These are phyloP conservation scores for Aethionema arabicum DNA, from an alignment of 345 rosid species.

Conservation along the genomic window DNA sequence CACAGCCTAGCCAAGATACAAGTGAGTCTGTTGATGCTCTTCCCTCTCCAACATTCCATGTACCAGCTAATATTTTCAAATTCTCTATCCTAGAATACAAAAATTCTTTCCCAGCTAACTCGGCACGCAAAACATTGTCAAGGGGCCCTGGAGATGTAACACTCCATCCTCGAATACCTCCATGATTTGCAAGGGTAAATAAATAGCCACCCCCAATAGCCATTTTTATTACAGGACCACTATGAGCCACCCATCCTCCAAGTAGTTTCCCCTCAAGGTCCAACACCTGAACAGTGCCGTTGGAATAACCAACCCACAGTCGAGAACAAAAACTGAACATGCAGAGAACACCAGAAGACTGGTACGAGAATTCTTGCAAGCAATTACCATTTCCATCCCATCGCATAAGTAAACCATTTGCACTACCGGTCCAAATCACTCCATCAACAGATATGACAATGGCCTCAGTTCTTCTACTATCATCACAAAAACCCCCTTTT, in stretches of 20 bases:
- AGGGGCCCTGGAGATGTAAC: constrained; percentile 70
- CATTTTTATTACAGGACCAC: constrained; percentile 64
- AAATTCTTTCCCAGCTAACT: constrained; percentile 61
- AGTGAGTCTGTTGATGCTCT: constrained; percentile 64
- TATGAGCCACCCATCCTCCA: constrained; percentile 76
- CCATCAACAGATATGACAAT: constrained; percentile 60
- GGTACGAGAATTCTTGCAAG: constrained; percentile 58
- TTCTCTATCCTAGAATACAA: constrained; percentile 58
- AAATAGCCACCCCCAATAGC: constrained; percentile 65
- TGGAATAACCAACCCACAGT: constrained; percentile 67
- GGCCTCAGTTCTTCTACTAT: constrained; percentile 76
- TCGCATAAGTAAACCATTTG: constrained; percentile 70
- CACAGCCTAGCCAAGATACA: constrained; percentile 67
- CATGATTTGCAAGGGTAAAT: constrained; percentile 70
- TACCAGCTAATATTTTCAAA: constrained; percentile 57
- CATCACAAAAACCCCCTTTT: constrained; percentile 84
- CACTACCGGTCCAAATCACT: constrained; percentile 78
- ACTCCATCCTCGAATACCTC: constrained; percentile 87
- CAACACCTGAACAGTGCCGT: constrained; percentile 59
- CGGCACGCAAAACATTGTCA: constrained; percentile 56
- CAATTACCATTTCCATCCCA: constrained; percentile 93
- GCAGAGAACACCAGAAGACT: constrained; percentile 57
- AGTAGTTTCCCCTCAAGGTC: constrained; percentile 71
- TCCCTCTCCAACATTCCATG: constrained; percentile 90
- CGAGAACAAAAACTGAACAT: constrained; percentile 59